Base-by-base conservation (phyloP, 805 yeast genomes). In the Hanseniaspora hatyaiensis region DNA sequence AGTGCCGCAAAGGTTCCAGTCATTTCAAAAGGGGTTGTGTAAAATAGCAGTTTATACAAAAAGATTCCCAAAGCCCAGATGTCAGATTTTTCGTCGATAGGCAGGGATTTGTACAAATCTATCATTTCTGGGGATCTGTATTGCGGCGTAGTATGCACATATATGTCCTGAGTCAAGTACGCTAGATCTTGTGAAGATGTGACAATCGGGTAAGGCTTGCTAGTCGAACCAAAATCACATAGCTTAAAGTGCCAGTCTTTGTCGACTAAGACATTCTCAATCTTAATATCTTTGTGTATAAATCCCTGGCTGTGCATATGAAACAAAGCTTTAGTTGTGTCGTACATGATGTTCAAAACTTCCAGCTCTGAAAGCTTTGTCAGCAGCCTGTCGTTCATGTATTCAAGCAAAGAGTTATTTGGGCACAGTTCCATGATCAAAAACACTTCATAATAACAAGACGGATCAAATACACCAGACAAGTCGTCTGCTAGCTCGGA, bases 41-140 rank as follows among this genome's bases (percentile, higher is more conserved):
- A 89, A 65, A 82, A 89, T 64, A 95, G 81, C 52, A 89, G 68
- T 60, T 89, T 89, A 69, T 84, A 89, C 43, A 92, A 69, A 52
- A 92, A 84, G 28, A 92, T 80, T 9, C 98, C 98, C 40, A 89
- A 66, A 0, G 98, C 98, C 98, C 98, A 89, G 40, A 89, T 83
- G 65, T 89, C 98, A 6, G 89, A 73, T 63, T 86, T 86, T 57
- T 88, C 94, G 63, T 89, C 92, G 34, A 89, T 82, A 1, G 96
- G 92, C 40, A 78, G 66, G 6, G 87, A 83, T 40, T 86, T 69
- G 60, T 81, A 80, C 22, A 88, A 70, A 63, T 89, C 96, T 49
- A 89, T 75, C 97, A 89, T 92, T 60, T 89, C 98, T 0, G 98
- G 98, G 0, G 94, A 72, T 53, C 98, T 70, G 61, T 89, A 89